Evolutionary conservation across 2,329 filamentous ascomycete genomes (phyloP).

Genomic region (Ustilaginoidea virens): DNA sequence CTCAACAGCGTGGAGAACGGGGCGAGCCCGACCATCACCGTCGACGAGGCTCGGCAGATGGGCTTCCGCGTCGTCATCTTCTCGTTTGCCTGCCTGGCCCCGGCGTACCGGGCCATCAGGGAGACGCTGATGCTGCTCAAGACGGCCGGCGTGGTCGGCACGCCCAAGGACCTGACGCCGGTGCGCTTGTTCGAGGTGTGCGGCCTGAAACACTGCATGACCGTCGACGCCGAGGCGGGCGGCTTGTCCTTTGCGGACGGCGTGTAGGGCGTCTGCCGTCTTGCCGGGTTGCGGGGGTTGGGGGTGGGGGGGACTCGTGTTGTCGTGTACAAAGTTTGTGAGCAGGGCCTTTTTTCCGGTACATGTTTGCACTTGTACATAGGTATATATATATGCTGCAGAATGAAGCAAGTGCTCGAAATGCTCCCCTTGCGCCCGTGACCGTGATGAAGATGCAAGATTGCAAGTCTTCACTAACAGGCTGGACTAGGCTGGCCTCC

Average conservation of each 20-base stretch:
- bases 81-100: conserved; percentile 25
- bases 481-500: too few relatives aligned
- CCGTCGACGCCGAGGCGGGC: conserved; percentile 23
- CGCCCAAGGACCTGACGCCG: conserved; percentile 27
- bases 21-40: conserved; percentile 36
- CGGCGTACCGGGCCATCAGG: conserved; percentile 27
- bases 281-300: too few relatives aligned
- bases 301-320: too few relatives aligned
- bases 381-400: too few relatives aligned
- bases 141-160: conserved; percentile 20
- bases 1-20: conserved; percentile 44
- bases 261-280: too few relatives aligned
- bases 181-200: conserved; percentile 34
- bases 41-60: conserved; percentile 35
- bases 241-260: conserved; percentile 6
- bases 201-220: conserved; percentile 33
- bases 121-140: conserved; percentile 24
- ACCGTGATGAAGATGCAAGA: too few relatives aligned
- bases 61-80: conserved; percentile 43
- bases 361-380: too few relatives aligned
- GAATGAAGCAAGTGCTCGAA: too few relatives aligned
- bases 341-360: too few relatives aligned
- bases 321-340: too few relatives aligned
- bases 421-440: too few relatives aligned
- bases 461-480: too few relatives aligned